These are phyloP conservation scores for Calocybe cyanea DNA, from an alignment of 768 basidiomycete genomes.

Conservation along the genomic window DNA sequence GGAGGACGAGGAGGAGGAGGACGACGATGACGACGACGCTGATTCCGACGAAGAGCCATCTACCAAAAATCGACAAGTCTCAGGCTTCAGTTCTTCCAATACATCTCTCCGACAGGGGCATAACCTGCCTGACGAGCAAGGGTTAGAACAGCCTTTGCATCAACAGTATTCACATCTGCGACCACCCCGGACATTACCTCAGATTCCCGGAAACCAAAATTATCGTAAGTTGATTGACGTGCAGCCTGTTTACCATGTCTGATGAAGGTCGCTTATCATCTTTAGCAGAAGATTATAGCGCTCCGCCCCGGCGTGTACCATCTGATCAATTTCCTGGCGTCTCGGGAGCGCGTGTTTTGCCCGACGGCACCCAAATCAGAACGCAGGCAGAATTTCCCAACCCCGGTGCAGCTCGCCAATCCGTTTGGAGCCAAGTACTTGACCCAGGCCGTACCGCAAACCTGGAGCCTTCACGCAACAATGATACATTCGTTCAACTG, in stretches of 20 bases:
- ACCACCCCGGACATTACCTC: slow-evolving; percentile 62
- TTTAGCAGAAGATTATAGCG: slow-evolving; percentile 40
- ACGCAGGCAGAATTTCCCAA: slow-evolving; percentile 54
- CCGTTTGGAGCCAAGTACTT: slow-evolving; percentile 87
- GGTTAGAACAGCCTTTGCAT: slow-evolving; percentile 18
- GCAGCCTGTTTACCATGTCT: slow-evolving; percentile 12
- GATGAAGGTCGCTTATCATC: slow-evolving; percentile 8
- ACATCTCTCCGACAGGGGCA: slow-evolving; percentile 26
- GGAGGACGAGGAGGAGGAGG: slow-evolving; percentile 86
- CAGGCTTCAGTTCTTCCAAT: slow-evolving; percentile 21
- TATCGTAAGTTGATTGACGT: slow-evolving; percentile 34
- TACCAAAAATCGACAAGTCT: slow-evolving; percentile 21
- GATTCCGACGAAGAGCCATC: slow-evolving; percentile 55
- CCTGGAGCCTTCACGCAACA: slow-evolving; percentile 33
- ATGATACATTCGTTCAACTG: slow-evolving; percentile 71
- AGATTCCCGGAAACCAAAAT: slow-evolving; percentile 47
- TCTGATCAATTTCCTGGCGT: slow-evolving; percentile 53
- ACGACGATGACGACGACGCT: slow-evolving; percentile 70
- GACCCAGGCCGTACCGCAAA: slow-evolving; percentile 55
- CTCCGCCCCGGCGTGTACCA: slow-evolving; percentile 39
- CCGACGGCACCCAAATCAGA: slow-evolving; percentile 51
- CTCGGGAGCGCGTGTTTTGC: slow-evolving; percentile 39
- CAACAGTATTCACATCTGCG: slow-evolving; percentile 48
- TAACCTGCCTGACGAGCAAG: slow-evolving; percentile 21
- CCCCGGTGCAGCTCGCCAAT: slow-evolving; percentile 56